Percentiles rank a stretch among this genome's conserved stretches.
These are phyloP conservation scores for Venturia aucupariae DNA, from an alignment of 2,329 filamentous ascomycete genomes.

Conservation along the genomic window DNA sequence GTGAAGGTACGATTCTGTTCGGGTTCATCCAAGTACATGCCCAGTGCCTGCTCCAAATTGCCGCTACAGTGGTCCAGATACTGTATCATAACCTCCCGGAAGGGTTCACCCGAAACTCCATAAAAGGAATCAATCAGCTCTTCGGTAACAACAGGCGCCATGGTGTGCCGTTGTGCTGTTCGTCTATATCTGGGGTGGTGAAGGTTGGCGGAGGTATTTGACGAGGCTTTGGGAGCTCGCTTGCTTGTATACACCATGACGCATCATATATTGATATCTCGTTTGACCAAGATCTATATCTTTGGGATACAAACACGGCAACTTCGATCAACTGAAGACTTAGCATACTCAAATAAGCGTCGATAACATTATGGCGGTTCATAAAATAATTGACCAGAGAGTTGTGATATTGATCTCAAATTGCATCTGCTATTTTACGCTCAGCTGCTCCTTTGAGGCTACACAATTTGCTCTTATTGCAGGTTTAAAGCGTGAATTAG, in stretches of 20 bases:
- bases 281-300: too few species aligned
- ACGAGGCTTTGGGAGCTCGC: neutral
- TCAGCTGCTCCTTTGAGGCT: too few species aligned
- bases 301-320: neutral
- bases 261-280: neutral
- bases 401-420: too few species aligned
- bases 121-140: neutral
- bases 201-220: neutral
- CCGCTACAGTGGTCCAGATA: neutral
- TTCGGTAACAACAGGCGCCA: neutral
- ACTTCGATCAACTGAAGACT: neutral
- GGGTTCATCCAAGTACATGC: neutral
- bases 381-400: too few species aligned
- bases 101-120: neutral
- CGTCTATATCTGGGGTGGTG: neutral
- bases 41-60: neutral
- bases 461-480: too few species aligned
- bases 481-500: too few species aligned
- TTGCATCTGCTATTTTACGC: too few species aligned
- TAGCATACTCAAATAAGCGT: too few species aligned
- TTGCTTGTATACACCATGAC: constrained; percentile 3
- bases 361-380: too few species aligned
- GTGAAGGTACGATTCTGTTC: constrained; percentile 1
- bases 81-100: neutral
- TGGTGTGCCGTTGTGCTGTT: neutral